Conservation (phyloP, 495 filamentous ascomycete genomes). For the Aspergillus steynii region DNA sequence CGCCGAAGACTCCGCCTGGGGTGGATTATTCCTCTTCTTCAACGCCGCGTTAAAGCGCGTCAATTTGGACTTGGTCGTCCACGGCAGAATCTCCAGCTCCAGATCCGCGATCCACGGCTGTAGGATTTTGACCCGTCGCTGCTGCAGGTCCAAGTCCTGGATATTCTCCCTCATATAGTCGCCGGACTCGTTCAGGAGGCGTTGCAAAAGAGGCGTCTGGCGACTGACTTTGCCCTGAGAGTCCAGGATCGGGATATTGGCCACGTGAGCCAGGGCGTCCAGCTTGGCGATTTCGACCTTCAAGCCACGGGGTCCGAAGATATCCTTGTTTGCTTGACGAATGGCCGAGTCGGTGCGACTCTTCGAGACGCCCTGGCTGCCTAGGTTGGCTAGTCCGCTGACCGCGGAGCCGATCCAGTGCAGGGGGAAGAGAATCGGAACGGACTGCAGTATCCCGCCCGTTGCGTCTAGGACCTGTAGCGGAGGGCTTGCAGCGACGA, state of each 20-base stretch:
- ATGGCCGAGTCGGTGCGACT: constrained; percentile 28
- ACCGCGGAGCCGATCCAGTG: constrained; percentile 29
- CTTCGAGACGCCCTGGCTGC: constrained; percentile 28
- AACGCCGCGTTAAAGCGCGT: constrained; percentile 29
- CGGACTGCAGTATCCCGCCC: constrained; percentile 30
- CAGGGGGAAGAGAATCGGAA: constrained; percentile 34
- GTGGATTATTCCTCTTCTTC: constrained; percentile 23
- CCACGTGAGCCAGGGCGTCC: constrained; percentile 29
- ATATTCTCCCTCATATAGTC: background rate
- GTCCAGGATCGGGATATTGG: constrained; percentile 28
- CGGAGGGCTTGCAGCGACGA: constrained; percentile 29
- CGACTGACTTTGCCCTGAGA: constrained; percentile 25
- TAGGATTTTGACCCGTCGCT: constrained; percentile 16
- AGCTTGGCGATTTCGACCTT: constrained; percentile 26
- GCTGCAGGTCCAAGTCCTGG: constrained; percentile 19
- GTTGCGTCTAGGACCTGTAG: constrained; percentile 37
- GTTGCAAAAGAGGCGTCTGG: constrained; percentile 18
- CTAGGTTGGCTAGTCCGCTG: constrained; percentile 26
- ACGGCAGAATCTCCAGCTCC: constrained; percentile 25
- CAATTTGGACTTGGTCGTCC: constrained; percentile 27
- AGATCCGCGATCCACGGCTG: constrained; percentile 32
- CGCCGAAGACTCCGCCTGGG: background rate
- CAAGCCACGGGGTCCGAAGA: constrained; percentile 29
- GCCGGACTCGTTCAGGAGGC: constrained; percentile 12
- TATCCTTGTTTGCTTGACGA: constrained; percentile 27